Base-by-base conservation (phyloP, 2,329 filamentous ascomycete genomes). In the Fusarium sambucinum region DNA sequence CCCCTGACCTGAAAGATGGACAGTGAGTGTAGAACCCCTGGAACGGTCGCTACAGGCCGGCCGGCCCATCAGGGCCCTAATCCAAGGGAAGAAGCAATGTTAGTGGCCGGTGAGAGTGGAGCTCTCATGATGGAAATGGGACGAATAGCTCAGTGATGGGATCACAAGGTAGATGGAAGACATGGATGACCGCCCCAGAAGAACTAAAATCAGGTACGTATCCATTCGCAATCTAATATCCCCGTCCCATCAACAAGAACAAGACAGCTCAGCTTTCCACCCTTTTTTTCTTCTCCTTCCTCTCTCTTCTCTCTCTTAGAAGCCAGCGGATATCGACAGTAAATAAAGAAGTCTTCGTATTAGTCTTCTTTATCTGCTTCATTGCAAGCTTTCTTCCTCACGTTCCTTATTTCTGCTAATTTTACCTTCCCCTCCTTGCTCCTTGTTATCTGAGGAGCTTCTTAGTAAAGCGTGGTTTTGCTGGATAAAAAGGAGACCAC, bases 191-290 rank as follows among this genome's bases (percentile, higher is more conserved):
- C 47, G 47, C 47, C 47, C 47, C 47, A 38, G 33, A 42, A 42
- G 40, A 51, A 23, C 47, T 51, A 51, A 51, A 51, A 8, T 51
- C 45, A 56, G 66, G 66, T 70, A 69, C 67, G 67, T 69, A 69
- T 66, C 62, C 63, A 69, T 66, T 44, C 63, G 63, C 55, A 68
- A 66, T 68, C 63, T 70, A 70, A 70, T 70, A 70, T 69, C 66
- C 67, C 67, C 61, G 61, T 64, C 41, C 61, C 40, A 23, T 23
- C 27, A 9, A 27, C 32, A 35, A 35, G 32, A 38, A 64, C 66
- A 59, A 69, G 67, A 68, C 66, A 70, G 66, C 66, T 70, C 59
- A 62, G 57, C 59, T 62, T 56, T 60, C 14, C 35, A 55, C 45
- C 59, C 44, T 63, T 58, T 45, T 51, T 16, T 10, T 17, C 32